phyloP scores from a whole-genome alignment of 345 rosid genomes.

The Salix koriyanagi region DNA sequence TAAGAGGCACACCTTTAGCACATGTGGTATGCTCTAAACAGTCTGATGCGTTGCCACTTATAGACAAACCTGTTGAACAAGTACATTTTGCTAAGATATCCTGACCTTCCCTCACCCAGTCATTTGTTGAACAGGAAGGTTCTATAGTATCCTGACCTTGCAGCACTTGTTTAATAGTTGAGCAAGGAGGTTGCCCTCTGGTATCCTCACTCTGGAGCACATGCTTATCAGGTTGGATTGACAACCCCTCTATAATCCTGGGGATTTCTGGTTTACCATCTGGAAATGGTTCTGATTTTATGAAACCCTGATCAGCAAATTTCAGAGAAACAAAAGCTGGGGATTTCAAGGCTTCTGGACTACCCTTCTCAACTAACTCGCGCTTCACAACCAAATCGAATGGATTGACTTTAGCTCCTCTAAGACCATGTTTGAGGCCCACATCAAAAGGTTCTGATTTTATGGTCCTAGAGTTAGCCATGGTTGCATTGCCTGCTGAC shows the following conservation, averaged over 20 bases:
- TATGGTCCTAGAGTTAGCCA: constrained; percentile 29
- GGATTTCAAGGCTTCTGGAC: constrained; percentile 16
- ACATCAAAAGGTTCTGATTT: constrained; percentile 64
- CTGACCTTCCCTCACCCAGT: not conserved
- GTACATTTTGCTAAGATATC: constrained; percentile 13
- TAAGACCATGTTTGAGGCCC: constrained; percentile 21
- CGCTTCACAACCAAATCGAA: constrained; percentile 26
- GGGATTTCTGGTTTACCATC: constrained; percentile 28
- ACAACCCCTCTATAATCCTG: not conserved
- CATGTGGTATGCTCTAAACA: constrained; percentile 10
- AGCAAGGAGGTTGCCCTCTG: not conserved
- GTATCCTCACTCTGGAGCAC: not conserved
- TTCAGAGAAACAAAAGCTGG: constrained; percentile 23
- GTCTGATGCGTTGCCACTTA: constrained; percentile 9
- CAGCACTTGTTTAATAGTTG: not conserved
- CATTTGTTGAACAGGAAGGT: not conserved
- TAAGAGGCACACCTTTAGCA: constrained; percentile 13
- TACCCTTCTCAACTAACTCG: constrained; percentile 37
- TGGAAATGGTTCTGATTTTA: constrained; percentile 51
- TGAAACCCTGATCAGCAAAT: constrained; percentile 24
- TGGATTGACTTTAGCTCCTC: constrained; percentile 17
- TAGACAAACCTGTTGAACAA: constrained; percentile 25
- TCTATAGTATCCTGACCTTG: not conserved
- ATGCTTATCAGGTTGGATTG: not conserved
- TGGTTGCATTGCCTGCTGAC: constrained; percentile 22